A percentile compares a stretch with the other conserved stretches of the same genome.
Evolutionary conservation across 495 filamentous ascomycete species (phyloP).

Genomic region (Daldinia decipiens): DNA sequence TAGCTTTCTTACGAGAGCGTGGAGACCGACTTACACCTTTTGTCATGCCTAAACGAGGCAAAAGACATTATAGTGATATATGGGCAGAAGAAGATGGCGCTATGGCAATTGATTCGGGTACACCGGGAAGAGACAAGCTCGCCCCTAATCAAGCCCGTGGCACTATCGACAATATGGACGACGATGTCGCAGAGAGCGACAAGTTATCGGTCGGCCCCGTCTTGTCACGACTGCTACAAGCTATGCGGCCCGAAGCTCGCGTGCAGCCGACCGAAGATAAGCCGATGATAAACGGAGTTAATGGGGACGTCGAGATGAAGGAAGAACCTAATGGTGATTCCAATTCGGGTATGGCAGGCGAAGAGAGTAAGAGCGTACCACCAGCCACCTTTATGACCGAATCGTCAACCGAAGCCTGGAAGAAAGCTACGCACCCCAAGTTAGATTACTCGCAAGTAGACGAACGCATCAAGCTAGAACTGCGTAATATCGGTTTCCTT

Average conservation of each 20-base stretch:
- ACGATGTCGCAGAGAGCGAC: slow-evolving; percentile 85
- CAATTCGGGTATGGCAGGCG: slow-evolving; percentile 48
- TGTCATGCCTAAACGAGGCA: slow-evolving; percentile 84
- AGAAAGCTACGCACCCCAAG: slow-evolving; percentile 68
- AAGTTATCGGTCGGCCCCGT: slow-evolving; percentile 91
- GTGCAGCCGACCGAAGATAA: slow-evolving; percentile 67
- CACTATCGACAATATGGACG: slow-evolving; percentile 83
- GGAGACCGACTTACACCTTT: slow-evolving; percentile 86
- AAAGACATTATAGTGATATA: slow-evolving; percentile 83
- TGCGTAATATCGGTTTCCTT: slow-evolving; percentile 92
- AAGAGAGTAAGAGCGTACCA: slow-evolving; percentile 62
- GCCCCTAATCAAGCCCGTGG: slow-evolving; percentile 85
- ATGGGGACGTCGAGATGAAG: slow-evolving; percentile 64
- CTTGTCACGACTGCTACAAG: slow-evolving; percentile 80
- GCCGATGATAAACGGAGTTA: slow-evolving; percentile 65
- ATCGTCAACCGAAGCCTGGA: slow-evolving; percentile 67
- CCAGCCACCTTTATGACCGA: slow-evolving; percentile 82
- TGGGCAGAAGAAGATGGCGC: slow-evolving; percentile 94
- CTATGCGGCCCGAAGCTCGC: slow-evolving; percentile 84
- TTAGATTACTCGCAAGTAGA: slow-evolving; percentile 87
- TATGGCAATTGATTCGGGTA: slow-evolving; percentile 71
- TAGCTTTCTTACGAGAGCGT: slow-evolving; percentile 89
- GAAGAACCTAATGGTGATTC: slow-evolving; percentile 62
- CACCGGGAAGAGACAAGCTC: slow-evolving; percentile 68
- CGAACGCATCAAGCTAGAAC: slow-evolving; percentile 87